Conservation (phyloP, 2,329 filamentous ascomycete genomes). For the Epichloe bromicola region DNA sequence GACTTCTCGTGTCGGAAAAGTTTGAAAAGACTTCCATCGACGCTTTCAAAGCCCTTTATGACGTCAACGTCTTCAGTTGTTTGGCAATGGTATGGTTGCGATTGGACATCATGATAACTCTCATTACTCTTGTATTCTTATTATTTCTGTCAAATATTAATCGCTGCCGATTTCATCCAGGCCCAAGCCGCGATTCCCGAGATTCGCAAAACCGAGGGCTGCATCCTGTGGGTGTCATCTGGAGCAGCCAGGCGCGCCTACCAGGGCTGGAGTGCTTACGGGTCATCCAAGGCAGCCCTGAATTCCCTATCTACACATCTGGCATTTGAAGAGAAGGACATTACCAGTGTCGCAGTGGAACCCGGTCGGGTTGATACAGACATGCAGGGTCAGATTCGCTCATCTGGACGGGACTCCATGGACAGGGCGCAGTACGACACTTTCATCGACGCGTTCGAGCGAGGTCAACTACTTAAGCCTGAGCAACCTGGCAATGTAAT, state of each 20-base stretch:
- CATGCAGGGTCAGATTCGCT: conserved; percentile 76
- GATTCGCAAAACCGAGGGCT: conserved; percentile 55
- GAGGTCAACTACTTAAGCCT: conserved; percentile 61
- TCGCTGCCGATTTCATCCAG: conserved; percentile 27
- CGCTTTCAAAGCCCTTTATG: conserved; percentile 64
- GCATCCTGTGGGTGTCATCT: conserved; percentile 67
- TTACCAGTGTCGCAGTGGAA: conserved; percentile 58
- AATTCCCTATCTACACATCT: conserved; percentile 69
- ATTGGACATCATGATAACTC: not conserved
- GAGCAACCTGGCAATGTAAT: conserved; percentile 82
- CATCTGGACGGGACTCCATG: conserved; percentile 40
- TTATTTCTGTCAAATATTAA: not conserved
- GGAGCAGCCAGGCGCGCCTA: conserved; percentile 59
- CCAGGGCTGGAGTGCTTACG: conserved; percentile 66
- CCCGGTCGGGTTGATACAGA: conserved; percentile 79
- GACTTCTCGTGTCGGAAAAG: conserved; percentile 61
- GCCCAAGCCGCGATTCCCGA: conserved; percentile 56
- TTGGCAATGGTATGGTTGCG: conserved; percentile 53
- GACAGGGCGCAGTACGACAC: conserved; percentile 43
- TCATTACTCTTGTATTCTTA: not conserved
- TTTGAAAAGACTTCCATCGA: conserved; percentile 54
- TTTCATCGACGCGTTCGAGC: conserved; percentile 57
- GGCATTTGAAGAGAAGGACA: conserved; percentile 60
- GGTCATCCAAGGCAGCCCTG: conserved; percentile 68
- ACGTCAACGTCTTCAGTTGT: conserved; percentile 78